Percentiles rank a stretch among this genome's conserved stretches.
phyloP scores from a whole-genome alignment of 2,329 filamentous ascomycete species.

The Penicillium sp. region DNA sequence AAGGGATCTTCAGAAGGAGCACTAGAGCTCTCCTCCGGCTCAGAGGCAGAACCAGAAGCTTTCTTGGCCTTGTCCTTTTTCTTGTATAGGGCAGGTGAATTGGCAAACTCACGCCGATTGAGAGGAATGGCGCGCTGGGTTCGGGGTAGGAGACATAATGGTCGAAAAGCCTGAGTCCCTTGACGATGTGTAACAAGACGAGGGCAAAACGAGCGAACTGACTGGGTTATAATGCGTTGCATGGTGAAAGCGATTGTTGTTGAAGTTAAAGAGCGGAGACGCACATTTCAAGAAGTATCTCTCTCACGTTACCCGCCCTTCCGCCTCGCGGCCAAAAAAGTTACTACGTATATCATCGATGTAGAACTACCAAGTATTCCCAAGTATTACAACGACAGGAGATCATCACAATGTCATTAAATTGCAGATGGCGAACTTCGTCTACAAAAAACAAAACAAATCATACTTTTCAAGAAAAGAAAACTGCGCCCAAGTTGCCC shows the following conservation, averaged over 20 bases:
- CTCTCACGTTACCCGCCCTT: neutral
- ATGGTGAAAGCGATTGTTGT: conserved; percentile 10
- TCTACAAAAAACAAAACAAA: conserved; percentile 26
- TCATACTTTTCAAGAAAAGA: conserved; percentile 32
- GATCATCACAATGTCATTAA: conserved; percentile 34
- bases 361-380: neutral
- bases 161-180: neutral
- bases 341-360: neutral
- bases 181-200: neutral
- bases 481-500: conserved; percentile 28
- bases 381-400: conserved; percentile 9
- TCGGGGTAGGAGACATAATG: neutral
- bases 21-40: conserved; percentile 29
- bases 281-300: neutral
- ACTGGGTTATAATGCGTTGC: conserved; percentile 14
- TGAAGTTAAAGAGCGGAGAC: neutral
- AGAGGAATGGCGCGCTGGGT: neutral
- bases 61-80: conserved; percentile 56
- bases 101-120: conserved; percentile 40
- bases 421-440: conserved; percentile 31
- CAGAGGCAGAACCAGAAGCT: conserved; percentile 35
- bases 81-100: conserved; percentile 45
- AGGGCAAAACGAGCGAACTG: neutral
- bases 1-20: conserved; percentile 52
- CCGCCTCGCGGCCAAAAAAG: neutral